phyloP scores from a whole-genome alignment of 2,329 filamentous ascomycete genomes.

The Talaromyces sp. region DNA sequence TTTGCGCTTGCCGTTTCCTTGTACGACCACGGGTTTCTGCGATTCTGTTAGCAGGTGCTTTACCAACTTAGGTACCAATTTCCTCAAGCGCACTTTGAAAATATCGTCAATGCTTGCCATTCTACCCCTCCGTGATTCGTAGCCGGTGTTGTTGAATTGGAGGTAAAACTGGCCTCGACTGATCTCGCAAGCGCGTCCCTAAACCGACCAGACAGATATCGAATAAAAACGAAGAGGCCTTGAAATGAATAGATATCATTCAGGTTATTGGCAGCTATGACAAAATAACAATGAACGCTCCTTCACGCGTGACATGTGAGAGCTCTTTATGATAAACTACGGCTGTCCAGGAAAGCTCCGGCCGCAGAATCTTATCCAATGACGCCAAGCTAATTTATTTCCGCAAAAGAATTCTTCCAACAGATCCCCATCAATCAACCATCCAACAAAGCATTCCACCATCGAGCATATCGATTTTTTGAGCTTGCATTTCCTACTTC shows the following conservation, averaged over 20 bases:
- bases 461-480: not conserved
- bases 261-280: not conserved
- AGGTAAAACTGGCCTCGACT: not conserved
- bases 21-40: slow-evolving; percentile 49
- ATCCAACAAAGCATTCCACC: not conserved
- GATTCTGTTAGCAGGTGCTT: not conserved
- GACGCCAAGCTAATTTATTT: slow-evolving; percentile 26
- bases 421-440: slow-evolving; percentile 4
- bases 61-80: not conserved
- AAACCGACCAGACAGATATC: not conserved
- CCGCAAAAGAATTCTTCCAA: slow-evolving; percentile 33
- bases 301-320: not conserved
- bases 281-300: not conserved
- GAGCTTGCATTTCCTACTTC: not conserved
- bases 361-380: slow-evolving; percentile 26
- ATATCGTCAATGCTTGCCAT: slow-evolving; percentile 63
- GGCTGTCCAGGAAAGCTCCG: slow-evolving; percentile 30
- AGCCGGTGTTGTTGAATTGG: not conserved
- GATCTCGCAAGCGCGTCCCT: not conserved
- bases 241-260: not conserved
- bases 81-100: slow-evolving; percentile 48
- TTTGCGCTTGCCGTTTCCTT: slow-evolving; percentile 54
- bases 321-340: slow-evolving; percentile 24
- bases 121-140: slow-evolving; percentile 15
- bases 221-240: no score